These are phyloP conservation scores for Penicillium sp. DNA, from an alignment of 2,329 filamentous ascomycete species.

Conservation along the genomic window DNA sequence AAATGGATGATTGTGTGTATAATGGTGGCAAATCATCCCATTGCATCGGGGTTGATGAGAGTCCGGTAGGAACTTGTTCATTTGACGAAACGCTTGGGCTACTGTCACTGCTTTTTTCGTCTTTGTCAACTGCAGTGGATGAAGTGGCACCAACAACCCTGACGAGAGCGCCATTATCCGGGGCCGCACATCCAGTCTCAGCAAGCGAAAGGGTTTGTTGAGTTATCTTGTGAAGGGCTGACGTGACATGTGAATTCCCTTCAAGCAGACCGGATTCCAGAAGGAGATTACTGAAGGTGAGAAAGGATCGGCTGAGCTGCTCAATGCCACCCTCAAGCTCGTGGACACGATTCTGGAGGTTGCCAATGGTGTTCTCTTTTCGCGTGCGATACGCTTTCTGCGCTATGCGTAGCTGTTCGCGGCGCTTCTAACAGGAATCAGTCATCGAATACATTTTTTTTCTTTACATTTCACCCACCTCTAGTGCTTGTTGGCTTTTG, in stretches of 20 bases:
- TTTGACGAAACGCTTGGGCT: too few relatives aligned
- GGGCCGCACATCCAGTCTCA: conserved; percentile 6
- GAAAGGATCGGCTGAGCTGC: conserved; percentile 23
- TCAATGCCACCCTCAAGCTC: conserved; percentile 21
- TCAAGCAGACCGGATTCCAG: conserved; percentile 16
- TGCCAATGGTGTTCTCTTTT: conserved; percentile 23
- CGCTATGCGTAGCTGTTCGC: conserved; percentile 23
- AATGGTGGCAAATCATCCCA: too few relatives aligned
- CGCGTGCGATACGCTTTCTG: conserved; percentile 25
- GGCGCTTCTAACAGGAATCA: too few relatives aligned
- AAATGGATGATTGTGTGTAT: too few relatives aligned
- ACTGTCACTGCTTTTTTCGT: too few relatives aligned
- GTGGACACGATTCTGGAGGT: conserved; percentile 21
- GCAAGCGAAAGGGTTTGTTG: conserved; percentile 23
- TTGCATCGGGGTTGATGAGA: too few relatives aligned
- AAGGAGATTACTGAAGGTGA: conserved; percentile 25
- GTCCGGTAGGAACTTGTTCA: too few relatives aligned
- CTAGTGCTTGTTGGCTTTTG: too few relatives aligned
- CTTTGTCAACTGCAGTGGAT: conserved; percentile 15
- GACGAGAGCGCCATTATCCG: too few relatives aligned
- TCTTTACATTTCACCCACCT: too few relatives aligned
- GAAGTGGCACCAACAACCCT: too few relatives aligned
- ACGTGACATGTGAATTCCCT: conserved; percentile 17
- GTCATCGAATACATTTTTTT: too few relatives aligned
- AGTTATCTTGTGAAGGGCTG: conserved; percentile 19